These are phyloP conservation scores for Pascua guehoae DNA, from an alignment of 1,284 basidiomycete species.

Conservation along the genomic window DNA sequence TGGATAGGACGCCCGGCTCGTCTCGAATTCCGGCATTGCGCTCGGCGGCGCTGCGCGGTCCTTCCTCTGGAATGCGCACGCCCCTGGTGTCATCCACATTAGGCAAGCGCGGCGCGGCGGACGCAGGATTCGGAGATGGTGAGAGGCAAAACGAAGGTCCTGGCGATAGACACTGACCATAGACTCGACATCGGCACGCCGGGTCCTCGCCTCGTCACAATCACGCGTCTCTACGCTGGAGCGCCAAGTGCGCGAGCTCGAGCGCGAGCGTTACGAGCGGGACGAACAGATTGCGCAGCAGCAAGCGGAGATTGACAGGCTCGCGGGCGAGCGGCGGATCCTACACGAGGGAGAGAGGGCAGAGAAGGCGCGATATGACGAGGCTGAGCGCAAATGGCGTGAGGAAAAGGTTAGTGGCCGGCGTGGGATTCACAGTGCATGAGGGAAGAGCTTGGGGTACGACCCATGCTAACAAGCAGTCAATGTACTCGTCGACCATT, in stretches of 20 bases:
- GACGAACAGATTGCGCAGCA: constrained; percentile 26
- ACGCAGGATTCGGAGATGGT: constrained; percentile 26
- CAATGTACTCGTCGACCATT: too few species aligned
- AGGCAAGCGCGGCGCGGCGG: constrained; percentile 22
- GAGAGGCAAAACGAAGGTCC: neutral
- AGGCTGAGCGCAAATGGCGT: constrained; percentile 26
- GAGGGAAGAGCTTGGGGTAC: neutral
- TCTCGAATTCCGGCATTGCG: constrained; percentile 3
- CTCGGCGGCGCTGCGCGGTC: neutral
- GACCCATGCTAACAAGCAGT: neutral
- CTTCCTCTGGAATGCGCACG: neutral
- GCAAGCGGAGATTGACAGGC: constrained; percentile 23
- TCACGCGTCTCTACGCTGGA: constrained; percentile 21
- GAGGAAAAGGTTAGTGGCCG: constrained; percentile 31
- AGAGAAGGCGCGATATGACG: constrained; percentile 22
- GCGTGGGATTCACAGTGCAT: neutral
- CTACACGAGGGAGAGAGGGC: constrained; percentile 27
- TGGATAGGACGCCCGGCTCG: neutral
- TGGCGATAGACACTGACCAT: neutral
- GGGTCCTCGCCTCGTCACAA: constrained; percentile 17
- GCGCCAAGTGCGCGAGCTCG: constrained; percentile 20
- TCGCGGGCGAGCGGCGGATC: constrained; percentile 27
- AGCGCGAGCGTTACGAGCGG: constrained; percentile 18
- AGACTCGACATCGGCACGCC: constrained; percentile 19
- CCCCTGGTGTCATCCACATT: constrained; percentile 8